Evolutionary conservation across 2,329 filamentous ascomycete genomes (phyloP).

Genomic region (Metarhizium sp.): DNA sequence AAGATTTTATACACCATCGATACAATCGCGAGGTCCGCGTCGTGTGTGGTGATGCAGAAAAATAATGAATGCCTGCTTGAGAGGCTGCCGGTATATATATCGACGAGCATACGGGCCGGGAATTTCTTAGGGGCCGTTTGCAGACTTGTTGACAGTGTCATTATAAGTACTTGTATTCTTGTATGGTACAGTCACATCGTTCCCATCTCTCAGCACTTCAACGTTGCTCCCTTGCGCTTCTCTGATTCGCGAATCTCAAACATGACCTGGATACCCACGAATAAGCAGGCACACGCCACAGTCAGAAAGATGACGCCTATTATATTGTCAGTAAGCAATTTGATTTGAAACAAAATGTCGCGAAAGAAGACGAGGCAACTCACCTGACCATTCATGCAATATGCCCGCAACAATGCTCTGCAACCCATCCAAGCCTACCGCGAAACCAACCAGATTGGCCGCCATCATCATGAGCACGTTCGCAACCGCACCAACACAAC

Average conservation of each 20-base stretch:
- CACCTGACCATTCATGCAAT: constrained; percentile 62
- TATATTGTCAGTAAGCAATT: constrained; percentile 12
- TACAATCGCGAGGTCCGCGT: no score
- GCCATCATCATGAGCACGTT: constrained; percentile 94
- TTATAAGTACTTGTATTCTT: neutral
- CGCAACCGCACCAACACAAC: constrained; percentile 67
- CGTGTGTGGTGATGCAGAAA: no score
- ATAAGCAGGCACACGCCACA: constrained; percentile 63
- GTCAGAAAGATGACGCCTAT: constrained; percentile 63
- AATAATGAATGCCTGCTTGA: no score
- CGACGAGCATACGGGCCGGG: no score
- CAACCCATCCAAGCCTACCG: constrained; percentile 81
- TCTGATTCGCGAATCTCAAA: constrained; percentile 88
- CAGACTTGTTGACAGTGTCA: neutral
- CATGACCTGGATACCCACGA: constrained; percentile 87
- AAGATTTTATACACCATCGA: neutral
- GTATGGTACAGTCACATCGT: neutral
- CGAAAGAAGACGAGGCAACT: constrained; percentile 12
- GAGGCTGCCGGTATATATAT: no score
- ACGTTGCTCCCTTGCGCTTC: constrained; percentile 65
- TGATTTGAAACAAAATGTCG: neutral
- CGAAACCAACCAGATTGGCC: constrained; percentile 92
- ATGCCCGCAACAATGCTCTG: constrained; percentile 68
- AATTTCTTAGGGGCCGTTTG: no score
- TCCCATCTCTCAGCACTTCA: constrained; percentile 58